Base-by-base conservation (phyloP, 2,329 filamentous ascomycete species). In the Colletotrichum spaethianum region DNA sequence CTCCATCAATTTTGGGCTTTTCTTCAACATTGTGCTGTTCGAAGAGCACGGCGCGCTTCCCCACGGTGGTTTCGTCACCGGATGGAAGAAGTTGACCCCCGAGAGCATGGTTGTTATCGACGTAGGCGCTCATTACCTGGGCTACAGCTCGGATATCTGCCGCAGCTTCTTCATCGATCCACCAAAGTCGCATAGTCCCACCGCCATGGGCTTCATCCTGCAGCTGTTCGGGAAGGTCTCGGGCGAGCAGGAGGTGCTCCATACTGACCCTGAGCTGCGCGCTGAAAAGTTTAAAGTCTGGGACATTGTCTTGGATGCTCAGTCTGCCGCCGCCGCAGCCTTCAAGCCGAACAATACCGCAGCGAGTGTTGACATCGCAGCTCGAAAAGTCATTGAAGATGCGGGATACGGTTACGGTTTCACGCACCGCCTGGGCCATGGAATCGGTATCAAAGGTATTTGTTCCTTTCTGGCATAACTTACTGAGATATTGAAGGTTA, bases 1-100 rank as follows among this genome's bases (percentile, higher is more conserved):
- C 16, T 86, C 87, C 1, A 82, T 87, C 4, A 87, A 88, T 0
- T 83, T 92, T 75, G 80, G 86, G 20, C 85, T 87, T 0, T 91
- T 92, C 79, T 92, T 92, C 78, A 86, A 92, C 76, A 89, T 92
- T 71, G 90, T 92, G 0, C 83, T 91, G 4, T 92, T 92, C 67
- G 89, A 88, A 56, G 85, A 87, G 73, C 83, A 88, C 61, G 87
- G 86, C 1, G 86, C 87, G 0, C 80, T 89, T 6, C 87, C 87
- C 0, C 87, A 90, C 72, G 87, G 88, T 0, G 87, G 87, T 1
- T 86, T 87, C 72, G 84, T 84, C 14, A 85, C 87, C 8, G 87
- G 87, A 3, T 80, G 80, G 20, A 88, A 88, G 76, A 82, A 84
- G 57, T 79, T 91, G 11, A 85, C 86, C 14, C 75, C 84, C 16